A percentile compares a stretch with the other conserved stretches of the same genome.
Conservation (phyloP, 164 flowering plant genomes). For the Litsea cubeba region DNA sequence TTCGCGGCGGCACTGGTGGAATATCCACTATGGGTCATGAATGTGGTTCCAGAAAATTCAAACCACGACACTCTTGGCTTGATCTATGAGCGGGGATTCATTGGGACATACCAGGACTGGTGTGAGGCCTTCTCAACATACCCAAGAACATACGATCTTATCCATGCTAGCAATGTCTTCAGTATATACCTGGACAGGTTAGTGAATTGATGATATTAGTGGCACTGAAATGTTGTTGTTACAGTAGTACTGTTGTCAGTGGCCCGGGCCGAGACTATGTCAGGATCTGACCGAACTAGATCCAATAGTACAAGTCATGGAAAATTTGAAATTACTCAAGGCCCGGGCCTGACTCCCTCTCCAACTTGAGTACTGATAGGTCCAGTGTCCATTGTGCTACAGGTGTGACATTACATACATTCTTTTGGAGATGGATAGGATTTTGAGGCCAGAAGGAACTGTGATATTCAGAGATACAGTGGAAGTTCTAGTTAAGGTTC, state of each 20-base stretch:
- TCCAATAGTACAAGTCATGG: background rate
- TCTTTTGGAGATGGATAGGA: conserved; percentile 93
- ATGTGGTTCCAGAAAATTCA: conserved; percentile 73
- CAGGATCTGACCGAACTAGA: background rate
- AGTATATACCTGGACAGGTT: conserved; percentile 91
- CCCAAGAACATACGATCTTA: conserved; percentile 95
- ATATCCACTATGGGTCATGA: conserved; percentile 96
- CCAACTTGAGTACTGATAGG: background rate
- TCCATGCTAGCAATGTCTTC: conserved; percentile 73
- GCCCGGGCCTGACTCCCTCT: no score
- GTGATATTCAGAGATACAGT: conserved; percentile 85
- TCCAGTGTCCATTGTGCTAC: conserved; percentile 2
- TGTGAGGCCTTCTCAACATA: conserved; percentile 98
- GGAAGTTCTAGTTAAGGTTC: conserved; percentile 79
- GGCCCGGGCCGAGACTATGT: background rate
- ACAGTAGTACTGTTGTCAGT: background rate
- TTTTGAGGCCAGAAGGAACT: conserved; percentile 93
- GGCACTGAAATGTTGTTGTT: background rate
- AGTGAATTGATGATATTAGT: background rate
- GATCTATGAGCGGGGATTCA: conserved; percentile 82
- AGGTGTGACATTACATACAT: conserved; percentile 88
- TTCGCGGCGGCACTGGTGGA: conserved; percentile 79
- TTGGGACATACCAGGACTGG: conserved; percentile 95
- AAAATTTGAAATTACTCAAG: no score
- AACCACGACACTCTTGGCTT: conserved; percentile 74